Evolutionary conservation across 2,329 filamentous ascomycete genomes (phyloP).

Genomic region (Bipolaris oryzae): DNA sequence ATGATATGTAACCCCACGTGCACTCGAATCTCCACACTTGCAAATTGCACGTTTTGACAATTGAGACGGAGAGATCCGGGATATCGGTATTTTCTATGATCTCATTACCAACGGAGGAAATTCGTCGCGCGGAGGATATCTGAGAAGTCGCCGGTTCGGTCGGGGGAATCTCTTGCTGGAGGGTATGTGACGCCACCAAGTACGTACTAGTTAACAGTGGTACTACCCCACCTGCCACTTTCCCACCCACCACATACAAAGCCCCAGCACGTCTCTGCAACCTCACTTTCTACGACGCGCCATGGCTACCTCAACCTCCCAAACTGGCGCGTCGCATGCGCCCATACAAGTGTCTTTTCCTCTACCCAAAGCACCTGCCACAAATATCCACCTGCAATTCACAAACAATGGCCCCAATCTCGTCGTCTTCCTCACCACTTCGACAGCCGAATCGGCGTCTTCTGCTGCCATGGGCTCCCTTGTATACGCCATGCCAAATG

Average conservation of each 20-base stretch:
- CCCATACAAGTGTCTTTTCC: constrained; percentile 63
- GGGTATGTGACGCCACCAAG: constrained; percentile 4
- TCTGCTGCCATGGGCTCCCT: constrained; percentile 75
- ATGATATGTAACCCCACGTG: neutral
- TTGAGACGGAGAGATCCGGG: too few relatives aligned
- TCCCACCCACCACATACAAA: neutral
- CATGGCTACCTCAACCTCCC: constrained; percentile 27
- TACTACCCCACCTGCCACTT: constrained; percentile 2
- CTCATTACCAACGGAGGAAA: too few relatives aligned
- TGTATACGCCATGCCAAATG: constrained; percentile 91
- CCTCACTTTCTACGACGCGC: neutral
- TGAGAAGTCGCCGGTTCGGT: neutral
- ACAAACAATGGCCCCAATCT: constrained; percentile 59
- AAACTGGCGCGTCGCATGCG: constrained; percentile 33
- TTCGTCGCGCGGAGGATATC: neutral
- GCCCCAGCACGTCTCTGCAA: constrained; percentile 7
- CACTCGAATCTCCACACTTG: neutral
- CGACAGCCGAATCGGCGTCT: constrained; percentile 50
- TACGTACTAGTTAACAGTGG: neutral
- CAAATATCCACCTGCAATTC: constrained; percentile 65
- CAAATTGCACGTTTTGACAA: neutral
- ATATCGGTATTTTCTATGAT: neutral
- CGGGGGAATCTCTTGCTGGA: neutral
- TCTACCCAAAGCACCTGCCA: constrained; percentile 61
- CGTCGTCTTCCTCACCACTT: constrained; percentile 63